These are phyloP conservation scores for Vanilla planifolia DNA, from an alignment of 106 monocot genomes.

Conservation along the genomic window DNA sequence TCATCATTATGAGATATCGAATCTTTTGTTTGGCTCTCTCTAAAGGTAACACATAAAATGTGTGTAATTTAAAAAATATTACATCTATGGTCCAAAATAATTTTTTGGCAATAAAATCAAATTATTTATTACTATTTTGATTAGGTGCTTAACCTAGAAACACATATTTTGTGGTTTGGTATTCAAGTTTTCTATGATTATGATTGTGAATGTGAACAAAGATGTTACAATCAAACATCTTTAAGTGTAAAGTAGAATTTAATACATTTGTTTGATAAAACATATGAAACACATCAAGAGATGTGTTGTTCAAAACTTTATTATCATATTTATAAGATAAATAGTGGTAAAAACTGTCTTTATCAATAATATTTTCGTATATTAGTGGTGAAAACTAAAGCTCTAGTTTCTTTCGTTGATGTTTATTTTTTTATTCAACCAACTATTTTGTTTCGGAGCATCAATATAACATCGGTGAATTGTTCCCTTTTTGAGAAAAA, in stretches of 20 bases:
- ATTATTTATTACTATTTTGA: background rate
- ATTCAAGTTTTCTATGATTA: too few relatives aligned
- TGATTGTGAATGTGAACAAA: constrained; percentile 2
- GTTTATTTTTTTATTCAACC: background rate
- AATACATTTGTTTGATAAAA: background rate
- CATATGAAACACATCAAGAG: background rate
- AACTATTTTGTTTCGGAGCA: constrained; percentile 2
- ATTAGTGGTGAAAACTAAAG: background rate
- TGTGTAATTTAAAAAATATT: background rate
- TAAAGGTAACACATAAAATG: background rate
- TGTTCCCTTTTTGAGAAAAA: background rate
- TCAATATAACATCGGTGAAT: background rate
- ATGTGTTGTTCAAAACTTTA: background rate
- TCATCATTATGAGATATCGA: background rate
- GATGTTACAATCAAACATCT: background rate
- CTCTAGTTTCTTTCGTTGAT: background rate
- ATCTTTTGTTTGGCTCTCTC: background rate
- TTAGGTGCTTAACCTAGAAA: background rate
- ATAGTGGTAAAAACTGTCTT: background rate
- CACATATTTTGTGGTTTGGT: background rate
- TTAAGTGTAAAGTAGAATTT: background rate
- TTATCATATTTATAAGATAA: background rate
- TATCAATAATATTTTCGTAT: background rate
- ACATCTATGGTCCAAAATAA: background rate
- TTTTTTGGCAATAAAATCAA: background rate